Percentiles rank a stretch among this genome's conserved stretches.
Conservation (phyloP, 140 eudicot species). For the Stevia rebaudiana region DNA sequence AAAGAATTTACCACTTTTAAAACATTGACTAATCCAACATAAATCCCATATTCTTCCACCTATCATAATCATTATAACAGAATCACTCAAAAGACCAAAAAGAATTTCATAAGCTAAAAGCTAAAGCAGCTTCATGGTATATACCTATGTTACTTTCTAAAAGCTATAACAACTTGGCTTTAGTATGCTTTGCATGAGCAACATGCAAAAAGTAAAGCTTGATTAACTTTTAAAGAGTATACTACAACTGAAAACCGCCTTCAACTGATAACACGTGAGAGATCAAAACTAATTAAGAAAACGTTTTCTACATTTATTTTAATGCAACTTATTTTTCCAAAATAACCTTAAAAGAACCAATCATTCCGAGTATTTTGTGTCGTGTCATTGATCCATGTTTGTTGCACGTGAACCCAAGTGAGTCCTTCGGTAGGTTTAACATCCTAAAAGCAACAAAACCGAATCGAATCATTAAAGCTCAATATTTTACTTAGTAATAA, state of each 20-base stretch:
- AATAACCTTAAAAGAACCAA: conserved; percentile 45
- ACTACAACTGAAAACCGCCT: conserved; percentile 2
- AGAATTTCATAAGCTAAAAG: conserved; percentile 17
- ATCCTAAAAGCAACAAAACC: conserved; percentile 24
- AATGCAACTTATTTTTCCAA: background rate
- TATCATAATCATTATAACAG: background rate
- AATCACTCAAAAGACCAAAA: background rate
- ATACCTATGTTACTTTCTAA: conserved; percentile 2
- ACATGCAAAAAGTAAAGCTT: conserved; percentile 3
- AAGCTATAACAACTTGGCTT: conserved; percentile 12
- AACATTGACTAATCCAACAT: background rate
- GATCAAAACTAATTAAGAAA: background rate
- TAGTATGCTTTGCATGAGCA: conserved; percentile 4
- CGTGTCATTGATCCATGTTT: conserved; percentile 59
- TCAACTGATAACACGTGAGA: background rate
- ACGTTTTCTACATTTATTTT: conserved; percentile 5
- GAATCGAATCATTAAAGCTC: background rate
- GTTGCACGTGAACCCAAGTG: conserved; percentile 74
- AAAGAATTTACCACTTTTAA: background rate
- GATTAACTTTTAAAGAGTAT: background rate
- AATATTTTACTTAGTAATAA: too few species aligned
- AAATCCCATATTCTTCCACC: background rate
- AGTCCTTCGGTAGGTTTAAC: conserved; percentile 50
- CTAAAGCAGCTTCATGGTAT: background rate
- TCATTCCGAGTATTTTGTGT: conserved; percentile 18